Conservation (phyloP, 176 grass and related monocot species). For the Ensete glaucum region DNA sequence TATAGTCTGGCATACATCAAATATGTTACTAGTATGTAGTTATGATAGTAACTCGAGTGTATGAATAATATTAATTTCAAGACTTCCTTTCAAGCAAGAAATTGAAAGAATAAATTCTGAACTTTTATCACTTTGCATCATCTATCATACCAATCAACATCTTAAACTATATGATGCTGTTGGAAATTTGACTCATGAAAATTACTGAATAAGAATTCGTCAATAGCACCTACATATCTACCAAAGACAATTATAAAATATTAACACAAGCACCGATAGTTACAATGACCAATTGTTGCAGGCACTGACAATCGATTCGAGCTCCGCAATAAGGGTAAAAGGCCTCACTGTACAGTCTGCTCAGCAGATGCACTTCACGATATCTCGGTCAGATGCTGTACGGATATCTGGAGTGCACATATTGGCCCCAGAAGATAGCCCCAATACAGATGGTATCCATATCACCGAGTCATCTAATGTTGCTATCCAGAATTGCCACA, state of each 20-base stretch:
- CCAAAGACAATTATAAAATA: neutral
- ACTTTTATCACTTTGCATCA: too few species aligned
- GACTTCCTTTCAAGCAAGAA: too few species aligned
- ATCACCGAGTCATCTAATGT: slow-evolving; percentile 54
- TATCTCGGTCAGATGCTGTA: slow-evolving; percentile 42
- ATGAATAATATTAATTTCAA: too few species aligned
- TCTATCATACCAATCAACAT: too few species aligned
- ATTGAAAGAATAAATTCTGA: too few species aligned
- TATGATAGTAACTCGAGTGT: too few species aligned
- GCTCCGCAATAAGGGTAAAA: slow-evolving; percentile 34
- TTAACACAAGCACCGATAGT: neutral
- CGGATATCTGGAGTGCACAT: slow-evolving; percentile 39
- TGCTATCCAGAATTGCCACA: slow-evolving; percentile 42
- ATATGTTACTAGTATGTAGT: too few species aligned
- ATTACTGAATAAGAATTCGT: too few species aligned
- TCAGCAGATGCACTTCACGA: slow-evolving; percentile 78
- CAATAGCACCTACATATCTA: neutral
- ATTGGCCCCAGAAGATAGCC: slow-evolving; percentile 58
- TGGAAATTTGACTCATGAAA: too few species aligned
- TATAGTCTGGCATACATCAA: too few species aligned
- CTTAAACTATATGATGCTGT: too few species aligned
- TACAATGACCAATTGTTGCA: neutral
- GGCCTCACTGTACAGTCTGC: slow-evolving; percentile 54
- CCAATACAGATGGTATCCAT: slow-evolving; percentile 93
- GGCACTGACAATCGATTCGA: slow-evolving; percentile 65